phyloP scores from a whole-genome alignment of 768 basidiomycete species.

The Pulveroboletus sp. region DNA sequence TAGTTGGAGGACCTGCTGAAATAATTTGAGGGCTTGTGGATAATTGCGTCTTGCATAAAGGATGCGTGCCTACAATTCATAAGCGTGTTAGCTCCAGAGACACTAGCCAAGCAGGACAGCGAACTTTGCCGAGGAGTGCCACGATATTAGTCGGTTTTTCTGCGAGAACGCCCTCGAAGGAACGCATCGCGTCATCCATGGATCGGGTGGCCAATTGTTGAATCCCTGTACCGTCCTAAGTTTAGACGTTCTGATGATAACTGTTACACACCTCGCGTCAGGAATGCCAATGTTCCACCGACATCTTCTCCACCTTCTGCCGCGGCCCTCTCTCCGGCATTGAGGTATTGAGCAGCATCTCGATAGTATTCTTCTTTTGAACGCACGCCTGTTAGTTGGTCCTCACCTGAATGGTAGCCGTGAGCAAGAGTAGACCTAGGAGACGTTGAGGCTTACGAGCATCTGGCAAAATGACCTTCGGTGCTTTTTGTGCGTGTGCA shows the following conservation, averaged over 20 bases:
- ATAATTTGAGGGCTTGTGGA: slow-evolving; percentile 73
- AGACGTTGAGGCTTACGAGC: slow-evolving; percentile 51
- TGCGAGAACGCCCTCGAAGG: slow-evolving; percentile 75
- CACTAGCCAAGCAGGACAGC: background rate
- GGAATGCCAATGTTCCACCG: slow-evolving; percentile 52
- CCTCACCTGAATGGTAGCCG: slow-evolving; percentile 46
- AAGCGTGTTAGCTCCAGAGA: slow-evolving; percentile 1
- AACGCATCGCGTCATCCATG: slow-evolving; percentile 75
- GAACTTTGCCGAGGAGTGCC: slow-evolving; percentile 81
- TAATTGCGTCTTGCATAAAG: slow-evolving; percentile 75
- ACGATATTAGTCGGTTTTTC: slow-evolving; percentile 83
- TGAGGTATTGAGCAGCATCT: slow-evolving; percentile 66
- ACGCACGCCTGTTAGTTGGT: slow-evolving; percentile 53
- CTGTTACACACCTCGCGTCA: slow-evolving; percentile 56
- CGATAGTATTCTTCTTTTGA: slow-evolving; percentile 64
- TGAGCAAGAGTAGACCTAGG: background rate
- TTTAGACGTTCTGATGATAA: background rate
- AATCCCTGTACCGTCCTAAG: slow-evolving; percentile 49
- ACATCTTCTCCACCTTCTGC: slow-evolving; percentile 58
- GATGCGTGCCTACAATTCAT: slow-evolving; percentile 62
- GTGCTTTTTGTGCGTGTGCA: slow-evolving; percentile 74
- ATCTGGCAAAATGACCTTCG: slow-evolving; percentile 67
- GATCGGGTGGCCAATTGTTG: slow-evolving; percentile 75
- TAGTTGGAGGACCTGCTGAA: slow-evolving; percentile 78
- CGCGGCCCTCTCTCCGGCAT: slow-evolving; percentile 50